A percentile compares a stretch with the other conserved stretches of the same genome.
phyloP scores from a whole-genome alignment of 2,329 filamentous ascomycete species.

The Drechslera avenae region DNA sequence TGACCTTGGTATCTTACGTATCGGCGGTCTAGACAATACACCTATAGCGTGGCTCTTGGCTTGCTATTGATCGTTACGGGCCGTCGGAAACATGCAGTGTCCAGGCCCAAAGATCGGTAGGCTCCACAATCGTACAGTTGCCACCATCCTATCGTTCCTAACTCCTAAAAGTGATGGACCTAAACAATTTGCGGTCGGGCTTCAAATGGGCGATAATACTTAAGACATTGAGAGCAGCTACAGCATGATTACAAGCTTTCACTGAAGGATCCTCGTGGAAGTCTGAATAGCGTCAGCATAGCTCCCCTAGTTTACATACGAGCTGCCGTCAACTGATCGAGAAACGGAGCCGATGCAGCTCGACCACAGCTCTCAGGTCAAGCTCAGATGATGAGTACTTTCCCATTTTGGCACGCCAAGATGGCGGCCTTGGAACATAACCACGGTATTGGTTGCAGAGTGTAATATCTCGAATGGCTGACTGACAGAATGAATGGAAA shows the following conservation, averaged over 20 bases:
- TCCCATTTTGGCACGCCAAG: too few relatives aligned
- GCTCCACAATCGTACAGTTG: neutral
- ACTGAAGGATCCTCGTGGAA: neutral
- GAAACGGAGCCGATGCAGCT: too few relatives aligned
- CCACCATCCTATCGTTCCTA: neutral
- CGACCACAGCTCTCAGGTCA: too few relatives aligned
- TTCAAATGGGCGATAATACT: neutral
- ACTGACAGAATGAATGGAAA: neutral
- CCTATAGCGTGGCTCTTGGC: neutral
- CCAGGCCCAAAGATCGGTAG: neutral
- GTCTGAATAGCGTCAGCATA: constrained; percentile 1
- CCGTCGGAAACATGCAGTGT: neutral
- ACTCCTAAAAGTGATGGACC: too few relatives aligned
- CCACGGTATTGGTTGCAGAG: too few relatives aligned
- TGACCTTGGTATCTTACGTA: neutral
- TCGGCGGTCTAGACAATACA: neutral
- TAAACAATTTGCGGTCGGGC: neutral
- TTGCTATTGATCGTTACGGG: neutral
- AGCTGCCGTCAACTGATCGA: neutral
- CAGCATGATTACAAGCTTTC: neutral
- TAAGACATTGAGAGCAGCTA: neutral
- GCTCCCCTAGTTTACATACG: neutral
- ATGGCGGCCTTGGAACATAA: too few relatives aligned
- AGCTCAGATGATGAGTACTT: too few relatives aligned
- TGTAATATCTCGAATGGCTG: too few relatives aligned